Evolutionary conservation across 108 stramenopile genomes (phyloP).

Genomic region (Cyclotella sp.): DNA sequence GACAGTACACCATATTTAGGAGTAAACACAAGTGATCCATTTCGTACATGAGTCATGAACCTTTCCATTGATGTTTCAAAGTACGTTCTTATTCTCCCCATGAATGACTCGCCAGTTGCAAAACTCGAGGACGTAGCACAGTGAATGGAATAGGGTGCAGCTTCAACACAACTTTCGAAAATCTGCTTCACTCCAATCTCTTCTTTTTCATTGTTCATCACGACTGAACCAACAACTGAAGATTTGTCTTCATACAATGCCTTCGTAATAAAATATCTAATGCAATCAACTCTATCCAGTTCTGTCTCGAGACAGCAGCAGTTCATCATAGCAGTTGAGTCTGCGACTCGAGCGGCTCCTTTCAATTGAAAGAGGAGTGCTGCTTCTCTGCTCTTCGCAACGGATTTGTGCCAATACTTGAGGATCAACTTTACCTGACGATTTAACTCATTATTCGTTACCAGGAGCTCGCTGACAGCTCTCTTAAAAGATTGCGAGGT

Average conservation of each 20-base stretch:
- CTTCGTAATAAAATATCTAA: slow-evolving; percentile 9
- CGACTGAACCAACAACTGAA: background rate
- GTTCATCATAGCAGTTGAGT: background rate
- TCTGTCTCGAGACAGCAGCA: background rate
- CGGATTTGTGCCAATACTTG: slow-evolving; percentile 10
- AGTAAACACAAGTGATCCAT: slow-evolving; percentile 8
- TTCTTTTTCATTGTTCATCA: background rate
- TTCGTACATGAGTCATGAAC: slow-evolving; percentile 6
- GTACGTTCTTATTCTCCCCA: slow-evolving; percentile 11
- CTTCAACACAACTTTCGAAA: slow-evolving; percentile 7
- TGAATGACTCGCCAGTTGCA: background rate
- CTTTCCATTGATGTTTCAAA: slow-evolving; percentile 4
- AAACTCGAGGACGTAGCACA: background rate
- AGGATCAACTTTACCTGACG: background rate
- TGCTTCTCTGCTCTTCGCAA: background rate
- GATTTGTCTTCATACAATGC: slow-evolving; percentile 15
- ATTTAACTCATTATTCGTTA: background rate
- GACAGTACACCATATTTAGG: background rate
- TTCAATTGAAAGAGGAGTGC: background rate
- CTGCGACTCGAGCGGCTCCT: background rate
- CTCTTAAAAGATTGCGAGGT: slow-evolving; percentile 11
- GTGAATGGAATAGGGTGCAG: slow-evolving; percentile 7
- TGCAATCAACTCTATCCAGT: background rate
- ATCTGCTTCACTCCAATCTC: slow-evolving; percentile 1
- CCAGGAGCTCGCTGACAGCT: background rate